Percentiles rank a stretch among this genome's conserved stretches.
phyloP scores from a whole-genome alignment of 306 rosid species.

The Cucurbita argyrosperma region DNA sequence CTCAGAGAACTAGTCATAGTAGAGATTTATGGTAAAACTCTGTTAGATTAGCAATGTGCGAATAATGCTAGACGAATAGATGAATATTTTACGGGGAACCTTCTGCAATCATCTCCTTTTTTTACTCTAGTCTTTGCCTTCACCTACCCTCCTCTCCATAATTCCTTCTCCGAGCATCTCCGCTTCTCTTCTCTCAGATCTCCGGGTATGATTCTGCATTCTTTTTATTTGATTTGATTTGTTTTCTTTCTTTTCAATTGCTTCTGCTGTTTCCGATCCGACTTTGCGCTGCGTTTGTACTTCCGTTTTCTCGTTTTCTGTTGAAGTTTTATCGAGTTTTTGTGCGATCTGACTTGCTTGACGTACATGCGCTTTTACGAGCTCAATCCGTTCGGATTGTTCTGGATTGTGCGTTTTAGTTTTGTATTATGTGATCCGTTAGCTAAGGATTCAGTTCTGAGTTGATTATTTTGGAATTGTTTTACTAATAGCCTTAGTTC shows the following conservation, averaged over 20 bases:
- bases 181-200: not conserved
- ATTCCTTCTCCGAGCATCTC: slow-evolving; percentile 12
- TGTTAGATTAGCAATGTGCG: too few relatives aligned
- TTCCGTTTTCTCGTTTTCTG: not conserved
- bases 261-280: not conserved
- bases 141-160: slow-evolving; percentile 13
- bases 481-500: not conserved
- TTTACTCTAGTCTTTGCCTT: not conserved
- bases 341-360: not conserved
- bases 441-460: not conserved
- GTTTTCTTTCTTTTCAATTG: not conserved
- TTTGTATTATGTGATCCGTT: not conserved
- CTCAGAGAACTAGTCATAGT: too few relatives aligned
- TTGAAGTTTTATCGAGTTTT: not conserved
- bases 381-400: not conserved
- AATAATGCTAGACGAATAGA: too few relatives aligned
- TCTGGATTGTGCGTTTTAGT: not conserved
- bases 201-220: not conserved
- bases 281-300: not conserved
- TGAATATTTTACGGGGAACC: not conserved
- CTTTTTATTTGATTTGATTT: too few relatives aligned
- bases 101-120: slow-evolving; percentile 20
- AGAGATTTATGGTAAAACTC: too few relatives aligned
- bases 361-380: not conserved
- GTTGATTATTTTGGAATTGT: not conserved